phyloP scores from a whole-genome alignment of 1,139 yeast species.

The Insectozyma bohioensis region DNA sequence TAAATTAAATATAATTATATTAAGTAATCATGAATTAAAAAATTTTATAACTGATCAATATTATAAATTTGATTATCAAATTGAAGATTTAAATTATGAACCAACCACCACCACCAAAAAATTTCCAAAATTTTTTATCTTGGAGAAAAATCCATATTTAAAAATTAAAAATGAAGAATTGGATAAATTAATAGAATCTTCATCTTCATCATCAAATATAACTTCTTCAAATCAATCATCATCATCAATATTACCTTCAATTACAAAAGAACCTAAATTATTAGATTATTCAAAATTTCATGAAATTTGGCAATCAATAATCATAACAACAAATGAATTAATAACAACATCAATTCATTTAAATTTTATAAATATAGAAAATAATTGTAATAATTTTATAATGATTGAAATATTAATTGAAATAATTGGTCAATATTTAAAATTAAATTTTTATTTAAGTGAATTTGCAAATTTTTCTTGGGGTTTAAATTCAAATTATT shows the following conservation, averaged over 20 bases:
- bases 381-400: conserved; percentile 36
- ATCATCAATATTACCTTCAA: too few species aligned
- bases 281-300: conserved; percentile 18
- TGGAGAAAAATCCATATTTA: conserved; percentile 9
- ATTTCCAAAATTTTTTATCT: conserved; percentile 9
- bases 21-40: conserved; percentile 6
- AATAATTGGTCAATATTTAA: conserved; percentile 37
- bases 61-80: conserved; percentile 21
- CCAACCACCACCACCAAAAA: not conserved
- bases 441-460: conserved; percentile 47
- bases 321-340: conserved; percentile 25
- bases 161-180: conserved; percentile 9
- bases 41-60: conserved; percentile 15
- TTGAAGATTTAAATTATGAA: conserved; percentile 11
- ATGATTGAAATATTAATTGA: conserved; percentile 52
- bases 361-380: conserved; percentile 20
- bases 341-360: conserved; percentile 46
- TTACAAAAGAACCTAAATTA: conserved; percentile 13
- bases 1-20: conserved; percentile 11
- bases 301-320: conserved; percentile 51
- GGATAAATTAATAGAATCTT: conserved; percentile 11
- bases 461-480: conserved; percentile 54
- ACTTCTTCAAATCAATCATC: too few species aligned
- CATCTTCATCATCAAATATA: too few species aligned
- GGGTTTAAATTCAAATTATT: conserved; percentile 50